These are phyloP conservation scores for Paramecium octaurelia DNA, from an alignment of 73 alveolate species.

Conservation along the genomic window DNA sequence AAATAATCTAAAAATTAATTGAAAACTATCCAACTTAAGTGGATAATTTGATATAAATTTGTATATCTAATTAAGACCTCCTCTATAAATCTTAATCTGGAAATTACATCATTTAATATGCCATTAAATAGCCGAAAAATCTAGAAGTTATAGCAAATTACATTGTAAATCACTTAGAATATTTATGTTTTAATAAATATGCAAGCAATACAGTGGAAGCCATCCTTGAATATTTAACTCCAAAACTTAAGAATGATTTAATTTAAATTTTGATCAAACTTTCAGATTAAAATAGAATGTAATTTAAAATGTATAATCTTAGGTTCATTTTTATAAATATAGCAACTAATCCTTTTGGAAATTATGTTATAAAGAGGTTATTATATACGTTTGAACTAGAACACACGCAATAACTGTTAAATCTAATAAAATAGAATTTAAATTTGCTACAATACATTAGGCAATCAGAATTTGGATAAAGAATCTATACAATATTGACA, in stretches of 20 bases:
- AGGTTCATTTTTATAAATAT: not conserved
- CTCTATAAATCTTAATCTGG: not conserved
- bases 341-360: conserved; percentile 20
- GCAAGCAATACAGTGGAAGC: conserved; percentile 34
- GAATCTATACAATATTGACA: not conserved
- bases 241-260: not conserved
- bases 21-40: not conserved
- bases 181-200: not conserved
- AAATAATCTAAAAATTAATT: not conserved
- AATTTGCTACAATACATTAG: not conserved
- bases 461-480: not conserved
- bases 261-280: not conserved
- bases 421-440: not conserved
- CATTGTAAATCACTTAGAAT: not conserved
- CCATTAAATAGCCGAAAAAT: not conserved
- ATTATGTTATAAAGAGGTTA: not conserved
- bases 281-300: not conserved
- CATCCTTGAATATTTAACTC: not conserved
- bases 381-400: not conserved
- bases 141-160: not conserved
- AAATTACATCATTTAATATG: not conserved
- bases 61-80: not conserved
- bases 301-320: not conserved
- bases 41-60: not conserved
- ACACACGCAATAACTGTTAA: not conserved